These are phyloP conservation scores for Alternaria longipes DNA, from an alignment of 2,329 filamentous ascomycete species.

Conservation along the genomic window DNA sequence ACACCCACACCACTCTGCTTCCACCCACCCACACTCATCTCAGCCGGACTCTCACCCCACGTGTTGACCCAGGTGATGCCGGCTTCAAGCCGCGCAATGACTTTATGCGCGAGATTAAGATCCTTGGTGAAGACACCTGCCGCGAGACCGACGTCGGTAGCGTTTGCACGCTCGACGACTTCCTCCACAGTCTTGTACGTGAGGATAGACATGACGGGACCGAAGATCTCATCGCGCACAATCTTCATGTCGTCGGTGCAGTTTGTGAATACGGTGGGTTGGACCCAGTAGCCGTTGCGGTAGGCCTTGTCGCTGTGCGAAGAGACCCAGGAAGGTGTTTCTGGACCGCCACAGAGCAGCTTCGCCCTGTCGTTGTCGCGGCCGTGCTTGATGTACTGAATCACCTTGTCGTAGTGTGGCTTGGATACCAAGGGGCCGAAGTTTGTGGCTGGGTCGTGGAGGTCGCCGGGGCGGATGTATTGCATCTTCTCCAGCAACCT, in stretches of 20 bases:
- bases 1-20: slow-evolving; percentile 88
- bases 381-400: slow-evolving; percentile 78
- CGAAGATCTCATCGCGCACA: slow-evolving; percentile 85
- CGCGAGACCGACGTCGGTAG: slow-evolving; percentile 79
- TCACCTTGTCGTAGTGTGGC: slow-evolving; percentile 78
- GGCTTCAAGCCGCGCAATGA: slow-evolving; percentile 76
- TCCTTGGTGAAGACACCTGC: slow-evolving; percentile 85
- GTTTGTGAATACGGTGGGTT: slow-evolving; percentile 84
- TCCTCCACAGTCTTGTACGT: slow-evolving; percentile 76
- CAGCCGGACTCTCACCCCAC: slow-evolving; percentile 90
- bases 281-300: slow-evolving; percentile 79
- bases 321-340: slow-evolving; percentile 63
- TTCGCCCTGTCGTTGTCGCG: slow-evolving; percentile 76
- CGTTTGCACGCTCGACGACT: slow-evolving; percentile 76
- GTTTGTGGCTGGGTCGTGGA: slow-evolving; percentile 77
- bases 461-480: slow-evolving; percentile 74
- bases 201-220: slow-evolving; percentile 84
- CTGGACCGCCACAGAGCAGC: slow-evolving; percentile 75
- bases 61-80: slow-evolving; percentile 94
- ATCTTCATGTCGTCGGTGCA: slow-evolving; percentile 86
- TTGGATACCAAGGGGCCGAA: slow-evolving; percentile 84
- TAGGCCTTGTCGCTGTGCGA: slow-evolving; percentile 52
- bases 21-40: slow-evolving; percentile 94
- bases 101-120: slow-evolving; percentile 75
- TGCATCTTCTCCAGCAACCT: slow-evolving; percentile 74